Conservation (phyloP, 352 stramenopile species). For the Thraustochytrium striatum region DNA sequence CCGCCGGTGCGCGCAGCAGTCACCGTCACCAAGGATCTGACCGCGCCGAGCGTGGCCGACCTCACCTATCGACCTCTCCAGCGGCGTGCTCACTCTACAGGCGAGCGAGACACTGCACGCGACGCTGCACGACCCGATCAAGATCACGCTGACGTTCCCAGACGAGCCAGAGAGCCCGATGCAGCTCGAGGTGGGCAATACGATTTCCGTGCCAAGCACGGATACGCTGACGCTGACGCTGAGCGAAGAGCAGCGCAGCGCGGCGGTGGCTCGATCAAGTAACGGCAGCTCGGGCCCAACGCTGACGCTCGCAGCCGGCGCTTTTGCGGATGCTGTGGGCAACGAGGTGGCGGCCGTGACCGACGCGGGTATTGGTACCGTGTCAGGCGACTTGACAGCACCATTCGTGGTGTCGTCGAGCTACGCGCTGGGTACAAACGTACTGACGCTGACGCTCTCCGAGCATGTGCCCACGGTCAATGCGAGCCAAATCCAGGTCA, state of each 20-base stretch:
- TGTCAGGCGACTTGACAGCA: not conserved
- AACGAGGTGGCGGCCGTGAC: not conserved
- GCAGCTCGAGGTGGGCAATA: no score
- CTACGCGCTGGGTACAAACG: not conserved
- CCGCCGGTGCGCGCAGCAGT: no score
- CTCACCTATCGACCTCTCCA: no score
- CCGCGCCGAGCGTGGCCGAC: no score
- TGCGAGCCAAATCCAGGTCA: not conserved
- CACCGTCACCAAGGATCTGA: no score
- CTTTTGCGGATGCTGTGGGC: not conserved
- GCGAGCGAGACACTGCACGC: no score
- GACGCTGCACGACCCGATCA: not conserved
- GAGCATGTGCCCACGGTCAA: constrained; percentile 6
- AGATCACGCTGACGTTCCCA: not conserved
- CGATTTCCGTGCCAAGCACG: no score
- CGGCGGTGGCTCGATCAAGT: not conserved
- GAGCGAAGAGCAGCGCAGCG: not conserved
- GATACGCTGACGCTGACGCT: not conserved
- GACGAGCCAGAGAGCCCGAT: no score
- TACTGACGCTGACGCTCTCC: not conserved
- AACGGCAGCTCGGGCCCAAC: not conserved
- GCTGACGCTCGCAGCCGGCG: not conserved
- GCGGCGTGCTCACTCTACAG: no score
- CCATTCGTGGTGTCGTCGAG: not conserved
- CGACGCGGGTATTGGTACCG: not conserved